Conservation (phyloP, 192 early-diverging fungal species). For the Chytriomyces sp. region DNA sequence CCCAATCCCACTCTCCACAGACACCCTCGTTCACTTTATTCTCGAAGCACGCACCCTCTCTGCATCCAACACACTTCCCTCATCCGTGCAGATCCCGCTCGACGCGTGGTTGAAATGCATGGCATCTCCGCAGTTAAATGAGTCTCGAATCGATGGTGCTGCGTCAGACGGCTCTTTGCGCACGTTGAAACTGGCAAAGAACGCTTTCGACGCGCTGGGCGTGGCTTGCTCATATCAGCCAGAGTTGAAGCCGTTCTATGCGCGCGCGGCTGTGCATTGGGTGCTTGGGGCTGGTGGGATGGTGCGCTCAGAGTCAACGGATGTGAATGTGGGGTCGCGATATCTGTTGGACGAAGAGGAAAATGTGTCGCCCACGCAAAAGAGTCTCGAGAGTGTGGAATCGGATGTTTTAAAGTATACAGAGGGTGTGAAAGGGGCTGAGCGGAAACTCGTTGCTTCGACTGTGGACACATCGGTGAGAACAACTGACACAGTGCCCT, state of each 20-base stretch:
- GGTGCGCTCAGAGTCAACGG: no score
- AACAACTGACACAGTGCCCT: no score
- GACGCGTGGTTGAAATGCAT: not conserved
- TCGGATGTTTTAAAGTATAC: no score
- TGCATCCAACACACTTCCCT: not conserved
- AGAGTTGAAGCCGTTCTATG: not conserved
- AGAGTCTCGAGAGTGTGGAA: no score
- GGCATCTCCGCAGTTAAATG: not conserved
- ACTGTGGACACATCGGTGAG: no score
- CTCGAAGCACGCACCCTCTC: not conserved
- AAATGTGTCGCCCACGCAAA: no score
- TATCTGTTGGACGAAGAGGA: no score
- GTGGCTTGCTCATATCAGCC: not conserved
- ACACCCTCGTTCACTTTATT: not conserved
- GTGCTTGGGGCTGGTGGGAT: not conserved
- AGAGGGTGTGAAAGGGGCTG: no score
- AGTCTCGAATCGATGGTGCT: not conserved
- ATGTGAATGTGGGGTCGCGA: no score
- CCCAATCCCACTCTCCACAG: no score
- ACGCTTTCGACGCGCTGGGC: not conserved
- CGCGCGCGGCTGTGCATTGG: not conserved
- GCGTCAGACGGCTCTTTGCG: no score
- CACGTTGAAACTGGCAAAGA: not conserved
- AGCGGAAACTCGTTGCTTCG: no score
- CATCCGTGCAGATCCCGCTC: not conserved